Evolutionary conservation across 164 flowering plant genomes (phyloP).

Genomic region (Nymphaea thermarum): DNA sequence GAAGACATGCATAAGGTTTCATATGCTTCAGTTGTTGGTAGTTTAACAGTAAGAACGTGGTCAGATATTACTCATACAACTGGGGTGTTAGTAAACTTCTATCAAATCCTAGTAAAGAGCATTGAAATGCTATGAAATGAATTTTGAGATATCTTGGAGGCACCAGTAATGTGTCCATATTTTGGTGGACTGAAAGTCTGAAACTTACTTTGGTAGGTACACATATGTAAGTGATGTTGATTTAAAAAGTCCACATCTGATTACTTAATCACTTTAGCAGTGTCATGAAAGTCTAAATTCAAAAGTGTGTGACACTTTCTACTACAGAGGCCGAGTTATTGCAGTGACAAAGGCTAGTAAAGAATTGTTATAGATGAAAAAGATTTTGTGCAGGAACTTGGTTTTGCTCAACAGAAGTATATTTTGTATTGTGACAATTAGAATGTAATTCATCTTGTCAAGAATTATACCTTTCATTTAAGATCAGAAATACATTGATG

Average conservation of each 20-base stretch:
- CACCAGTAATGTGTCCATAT: not conserved
- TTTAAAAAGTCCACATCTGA: too few relatives aligned
- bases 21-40: not conserved
- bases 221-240: too few relatives aligned
- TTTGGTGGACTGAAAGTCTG: not conserved
- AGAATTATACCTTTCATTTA: too few relatives aligned
- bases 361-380: slow-evolving; percentile 7
- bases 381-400: not conserved
- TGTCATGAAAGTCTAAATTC: too few relatives aligned
- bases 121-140: not conserved
- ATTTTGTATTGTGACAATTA: not conserved
- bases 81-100: not conserved
- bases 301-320: too few relatives aligned
- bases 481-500: too few relatives aligned
- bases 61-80: not conserved
- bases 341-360: not conserved
- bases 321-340: not conserved
- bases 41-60: not conserved
- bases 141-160: not conserved
- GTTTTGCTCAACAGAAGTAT: slow-evolving; percentile 1
- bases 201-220: not conserved
- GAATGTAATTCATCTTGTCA: not conserved
- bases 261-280: too few relatives aligned
- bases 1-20: not conserved
- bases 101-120: not conserved